These are phyloP conservation scores for Nakaseomyces uthaithaninus DNA, from an alignment of 1,139 yeast genomes.

Conservation along the genomic window DNA sequence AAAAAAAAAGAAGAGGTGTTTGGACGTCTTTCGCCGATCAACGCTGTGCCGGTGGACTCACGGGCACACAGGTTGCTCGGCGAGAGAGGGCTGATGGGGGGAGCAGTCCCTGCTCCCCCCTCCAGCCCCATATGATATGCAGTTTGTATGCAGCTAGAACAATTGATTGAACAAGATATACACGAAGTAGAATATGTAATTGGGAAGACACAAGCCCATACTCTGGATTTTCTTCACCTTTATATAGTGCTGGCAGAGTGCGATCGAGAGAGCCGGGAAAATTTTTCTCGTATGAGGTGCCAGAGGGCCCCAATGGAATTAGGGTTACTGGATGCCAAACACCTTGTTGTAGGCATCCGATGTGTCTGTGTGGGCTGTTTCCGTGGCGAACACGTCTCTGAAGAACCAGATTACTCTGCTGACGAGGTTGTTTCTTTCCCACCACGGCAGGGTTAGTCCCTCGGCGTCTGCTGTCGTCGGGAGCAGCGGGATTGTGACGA, in stretches of 20 bases:
- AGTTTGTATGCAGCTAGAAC: too few species aligned
- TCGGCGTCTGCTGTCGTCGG: not conserved
- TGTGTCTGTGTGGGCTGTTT: not conserved
- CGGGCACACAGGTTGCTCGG: too few species aligned
- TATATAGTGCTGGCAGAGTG: too few species aligned
- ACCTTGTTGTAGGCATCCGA: constrained; percentile 13
- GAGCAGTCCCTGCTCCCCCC: too few species aligned
- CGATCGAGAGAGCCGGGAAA: too few species aligned
- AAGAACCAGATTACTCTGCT: constrained; percentile 10
- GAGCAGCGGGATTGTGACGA: not conserved
- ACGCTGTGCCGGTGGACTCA: not conserved
- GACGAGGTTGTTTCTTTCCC: constrained; percentile 9
- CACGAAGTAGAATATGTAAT: too few species aligned
- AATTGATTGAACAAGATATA: too few species aligned
- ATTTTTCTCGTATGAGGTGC: too few species aligned
- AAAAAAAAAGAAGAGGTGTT: constrained; percentile 2
- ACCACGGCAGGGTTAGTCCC: constrained; percentile 9
- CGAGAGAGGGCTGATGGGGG: too few species aligned
- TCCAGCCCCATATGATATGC: too few species aligned
- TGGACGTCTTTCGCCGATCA: not conserved
- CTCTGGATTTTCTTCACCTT: too few species aligned
- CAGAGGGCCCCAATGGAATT: not conserved
- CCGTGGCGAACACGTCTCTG: constrained; percentile 2
- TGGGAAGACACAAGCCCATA: too few species aligned
- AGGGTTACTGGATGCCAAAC: constrained; percentile 9